Evolutionary conservation across 345 rosid genomes (phyloP).

Genomic region (Corchorus capsularis): DNA sequence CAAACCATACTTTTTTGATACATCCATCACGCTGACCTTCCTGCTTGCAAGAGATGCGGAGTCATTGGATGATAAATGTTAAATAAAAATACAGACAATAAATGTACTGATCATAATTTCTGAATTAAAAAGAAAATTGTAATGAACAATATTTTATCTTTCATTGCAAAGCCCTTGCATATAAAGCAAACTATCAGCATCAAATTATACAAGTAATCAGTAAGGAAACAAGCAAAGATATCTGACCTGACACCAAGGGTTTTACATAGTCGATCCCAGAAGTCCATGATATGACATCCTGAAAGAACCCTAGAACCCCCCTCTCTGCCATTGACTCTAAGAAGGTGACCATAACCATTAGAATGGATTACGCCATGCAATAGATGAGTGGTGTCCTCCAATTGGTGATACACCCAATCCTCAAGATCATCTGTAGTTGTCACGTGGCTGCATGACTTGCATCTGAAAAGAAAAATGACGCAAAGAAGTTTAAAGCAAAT

Average conservation of each 20-base stretch:
- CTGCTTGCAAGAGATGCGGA: conserved; percentile 35
- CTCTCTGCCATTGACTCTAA: conserved; percentile 71
- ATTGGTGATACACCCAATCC: conserved; percentile 63
- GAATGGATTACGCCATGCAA: conserved; percentile 67
- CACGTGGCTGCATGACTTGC: conserved; percentile 55
- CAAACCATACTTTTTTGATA: conserved; percentile 62
- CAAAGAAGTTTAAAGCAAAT: background rate
- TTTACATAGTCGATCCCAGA: conserved; percentile 72
- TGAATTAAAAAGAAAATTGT: background rate
- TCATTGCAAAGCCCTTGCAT: background rate
- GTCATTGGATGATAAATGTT: background rate
- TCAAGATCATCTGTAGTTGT: conserved; percentile 51
- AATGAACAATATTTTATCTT: too few species aligned
- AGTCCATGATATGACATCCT: conserved; percentile 65
- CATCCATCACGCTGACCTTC: conserved; percentile 76
- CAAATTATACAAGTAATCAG: background rate
- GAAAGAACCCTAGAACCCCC: conserved; percentile 71
- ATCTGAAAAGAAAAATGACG: conserved; percentile 30
- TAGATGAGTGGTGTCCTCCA: conserved; percentile 68
- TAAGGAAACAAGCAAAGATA: background rate
- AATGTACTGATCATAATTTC: background rate
- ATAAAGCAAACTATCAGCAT: background rate
- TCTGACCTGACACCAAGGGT: conserved; percentile 62
- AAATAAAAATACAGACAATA: background rate
- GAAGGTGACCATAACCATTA: conserved; percentile 75